Conservation (phyloP, 805 yeast genomes). For the Priceomyces castillae region DNA sequence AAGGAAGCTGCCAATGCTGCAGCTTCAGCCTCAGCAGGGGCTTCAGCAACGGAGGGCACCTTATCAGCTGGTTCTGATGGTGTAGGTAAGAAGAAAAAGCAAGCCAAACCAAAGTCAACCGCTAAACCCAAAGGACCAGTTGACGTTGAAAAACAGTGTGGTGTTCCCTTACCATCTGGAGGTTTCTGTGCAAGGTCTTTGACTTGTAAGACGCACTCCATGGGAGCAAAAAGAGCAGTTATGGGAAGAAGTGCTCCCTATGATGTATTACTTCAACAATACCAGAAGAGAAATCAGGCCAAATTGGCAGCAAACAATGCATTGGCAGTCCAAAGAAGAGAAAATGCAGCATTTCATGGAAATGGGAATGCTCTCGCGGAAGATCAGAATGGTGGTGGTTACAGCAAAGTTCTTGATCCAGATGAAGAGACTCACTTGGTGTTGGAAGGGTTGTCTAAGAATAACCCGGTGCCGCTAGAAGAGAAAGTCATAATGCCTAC, state of each 20-base stretch:
- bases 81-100: constrained; percentile 31
- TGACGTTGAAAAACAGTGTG: constrained; percentile 93
- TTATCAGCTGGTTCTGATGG: constrained; percentile 11
- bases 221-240: constrained; percentile 97
- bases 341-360: constrained; percentile 48
- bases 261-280: constrained; percentile 81
- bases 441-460: constrained; percentile 79
- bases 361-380: constrained; percentile 19
- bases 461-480: constrained; percentile 82
- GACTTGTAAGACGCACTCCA: constrained; percentile 96
- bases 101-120: constrained; percentile 35
- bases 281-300: constrained; percentile 90
- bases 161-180: constrained; percentile 91
- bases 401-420: constrained; percentile 59
- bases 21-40: constrained; percentile 43
- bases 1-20: constrained; percentile 48
- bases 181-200: constrained; percentile 93
- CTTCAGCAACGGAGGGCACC: constrained; percentile 13
- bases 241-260: constrained; percentile 91
- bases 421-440: constrained; percentile 94
- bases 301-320: constrained; percentile 82
- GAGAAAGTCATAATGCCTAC: constrained; percentile 68
- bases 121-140: constrained; percentile 76
- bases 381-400: constrained; percentile 32
- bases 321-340: constrained; percentile 73